These are phyloP conservation scores for Alternaria consortialis DNA, from an alignment of 2,329 filamentous ascomycete genomes.

Conservation along the genomic window DNA sequence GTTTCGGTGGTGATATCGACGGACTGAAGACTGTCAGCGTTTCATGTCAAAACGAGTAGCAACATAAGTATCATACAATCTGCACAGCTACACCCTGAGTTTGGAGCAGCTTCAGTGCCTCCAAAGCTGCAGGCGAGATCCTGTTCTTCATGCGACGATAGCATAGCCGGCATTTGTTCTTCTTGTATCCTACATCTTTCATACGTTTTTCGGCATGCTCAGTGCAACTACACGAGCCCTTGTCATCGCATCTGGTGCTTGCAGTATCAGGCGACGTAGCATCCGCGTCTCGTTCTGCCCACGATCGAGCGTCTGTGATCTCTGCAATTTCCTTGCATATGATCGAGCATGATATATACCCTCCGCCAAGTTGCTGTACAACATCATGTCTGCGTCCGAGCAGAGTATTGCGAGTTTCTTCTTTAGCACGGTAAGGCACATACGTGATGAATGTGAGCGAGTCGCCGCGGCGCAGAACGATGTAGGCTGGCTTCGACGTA, in stretches of 20 bases:
- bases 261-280: background rate
- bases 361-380: constrained; percentile 22
- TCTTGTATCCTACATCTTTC: constrained; percentile 23
- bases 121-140: constrained; percentile 27
- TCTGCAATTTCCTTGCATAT: constrained; percentile 43
- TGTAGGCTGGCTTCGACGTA: constrained; percentile 26
- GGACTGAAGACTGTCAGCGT: constrained; percentile 14
- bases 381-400: constrained; percentile 23
- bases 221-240: background rate
- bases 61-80: constrained; percentile 20
- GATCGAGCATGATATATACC: constrained; percentile 24
- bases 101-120: constrained; percentile 25
- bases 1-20: constrained; percentile 28
- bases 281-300: constrained; percentile 31
- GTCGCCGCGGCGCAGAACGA: constrained; percentile 29
- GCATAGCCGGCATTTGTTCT: constrained; percentile 41
- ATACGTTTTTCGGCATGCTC: background rate
- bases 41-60: background rate
- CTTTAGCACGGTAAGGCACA: constrained; percentile 27
- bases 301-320: constrained; percentile 36
- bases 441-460: constrained; percentile 33
- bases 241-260: background rate
- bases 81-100: constrained; percentile 28
- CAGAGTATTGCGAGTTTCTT: constrained; percentile 13
- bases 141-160: constrained; percentile 46